phyloP scores from a whole-genome alignment of 441 rosid genomes.

The Kokia cookei region DNA sequence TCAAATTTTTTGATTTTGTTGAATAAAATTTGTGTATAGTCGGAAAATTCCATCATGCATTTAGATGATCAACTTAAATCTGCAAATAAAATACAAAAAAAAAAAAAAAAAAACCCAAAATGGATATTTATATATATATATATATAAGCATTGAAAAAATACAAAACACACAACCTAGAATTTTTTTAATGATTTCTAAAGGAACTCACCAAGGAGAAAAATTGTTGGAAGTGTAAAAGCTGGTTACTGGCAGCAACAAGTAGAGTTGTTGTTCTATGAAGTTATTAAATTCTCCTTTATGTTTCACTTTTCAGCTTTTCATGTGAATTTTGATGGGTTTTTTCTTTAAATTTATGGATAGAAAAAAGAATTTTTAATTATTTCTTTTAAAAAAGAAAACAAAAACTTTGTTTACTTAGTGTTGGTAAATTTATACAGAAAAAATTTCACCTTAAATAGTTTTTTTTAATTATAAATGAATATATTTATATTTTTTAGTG shows the following conservation, averaged over 20 bases:
- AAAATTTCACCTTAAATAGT: not conserved
- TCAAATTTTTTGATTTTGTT: constrained; percentile 46
- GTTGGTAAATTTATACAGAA: not conserved
- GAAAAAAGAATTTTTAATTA: not conserved
- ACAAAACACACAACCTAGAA: no score
- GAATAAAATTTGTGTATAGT: constrained; percentile 34
- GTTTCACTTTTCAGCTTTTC: not conserved
- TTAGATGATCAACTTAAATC: not conserved
- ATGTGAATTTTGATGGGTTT: not conserved
- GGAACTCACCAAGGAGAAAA: no score
- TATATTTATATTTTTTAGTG: not conserved
- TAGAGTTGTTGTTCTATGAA: no score
- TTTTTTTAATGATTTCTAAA: no score
- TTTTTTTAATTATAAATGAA: not conserved
- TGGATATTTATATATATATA: no score
- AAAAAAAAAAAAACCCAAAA: not conserved
- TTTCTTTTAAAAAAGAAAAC: not conserved
- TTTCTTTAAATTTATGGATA: not conserved
- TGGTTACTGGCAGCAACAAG: no score
- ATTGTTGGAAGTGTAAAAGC: no score
- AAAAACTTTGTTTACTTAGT: not conserved
- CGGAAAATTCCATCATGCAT: constrained; percentile 42
- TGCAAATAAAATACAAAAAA: not conserved
- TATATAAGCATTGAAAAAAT: no score
- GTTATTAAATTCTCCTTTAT: not conserved